Evolutionary conservation across 169 alveolate genomes (phyloP), one percentile per base, ranked within the genome.

Genomic region (Plasmodium vivax): DNA sequence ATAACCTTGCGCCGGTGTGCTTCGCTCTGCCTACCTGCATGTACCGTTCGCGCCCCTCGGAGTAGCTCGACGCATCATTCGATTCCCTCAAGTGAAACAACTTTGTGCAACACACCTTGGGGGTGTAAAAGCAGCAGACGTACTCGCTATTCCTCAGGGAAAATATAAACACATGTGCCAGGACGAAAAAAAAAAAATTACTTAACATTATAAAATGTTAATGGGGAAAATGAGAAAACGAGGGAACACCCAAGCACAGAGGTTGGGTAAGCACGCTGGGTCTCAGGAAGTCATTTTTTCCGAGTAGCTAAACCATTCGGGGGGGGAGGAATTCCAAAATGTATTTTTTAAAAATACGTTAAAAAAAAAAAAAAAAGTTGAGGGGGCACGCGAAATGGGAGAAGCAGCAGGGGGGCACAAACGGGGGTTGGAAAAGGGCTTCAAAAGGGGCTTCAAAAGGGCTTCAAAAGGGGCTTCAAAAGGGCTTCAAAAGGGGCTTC

Each of bases 1-100:
- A 51, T 51, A 51, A 51, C 62, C 62, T 51, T 51, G 23, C 9
- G 27, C 16, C 2, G 62, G 27, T 3, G 62, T 23, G 7, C 62
- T 87, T 12, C 81, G 23, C 36, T 34, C 34, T 1, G 32, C 71
- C 43, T 87, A 87, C 94, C 62, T 87, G 94, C 23, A 87, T 54
- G 32, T 87, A 87, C 73, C 94, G 30, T 32, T 87, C 94, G 62
- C 43, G 62, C 74, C 94, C 94, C 23, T 87, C 94, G n/a, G 94
- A 87, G 38, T 54, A 77, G 3, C 34, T 38, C n/a, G 94, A 8
- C 51, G 71, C 87, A 75, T 87, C 87, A 87, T 41, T 75, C 32
- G 81, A 45, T n/a, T 87, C 94, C 81, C 43, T 87, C 73, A 87
- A 77, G 62, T 77, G 51, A 87, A 87, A 87, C 56, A 34, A 43